Evolutionary conservation across 768 basidiomycete species (phyloP).

Genomic region (Suillus plorans): DNA sequence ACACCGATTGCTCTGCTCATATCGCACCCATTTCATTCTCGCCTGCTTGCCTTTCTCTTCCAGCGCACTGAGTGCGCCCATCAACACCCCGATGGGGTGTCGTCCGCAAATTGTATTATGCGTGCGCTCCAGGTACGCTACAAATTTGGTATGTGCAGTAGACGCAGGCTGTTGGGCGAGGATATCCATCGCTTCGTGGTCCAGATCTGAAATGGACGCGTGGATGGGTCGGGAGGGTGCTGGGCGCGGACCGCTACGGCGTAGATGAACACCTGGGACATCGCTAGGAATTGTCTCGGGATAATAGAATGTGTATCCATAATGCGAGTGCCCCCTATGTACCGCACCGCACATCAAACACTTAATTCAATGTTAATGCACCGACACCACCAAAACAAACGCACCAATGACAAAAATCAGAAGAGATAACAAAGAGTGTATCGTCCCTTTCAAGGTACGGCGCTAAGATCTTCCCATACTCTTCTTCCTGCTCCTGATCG

Average conservation of each 20-base stretch:
- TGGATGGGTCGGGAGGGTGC: conserved; percentile 65
- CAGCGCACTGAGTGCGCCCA: conserved; percentile 70
- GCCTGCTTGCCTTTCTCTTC: conserved; percentile 38
- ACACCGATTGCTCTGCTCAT: conserved; percentile 90
- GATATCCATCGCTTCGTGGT: conserved; percentile 82
- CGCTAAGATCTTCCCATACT: conserved; percentile 71
- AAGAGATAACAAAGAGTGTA: conserved; percentile 89
- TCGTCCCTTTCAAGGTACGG: conserved; percentile 76
- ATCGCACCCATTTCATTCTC: conserved; percentile 79
- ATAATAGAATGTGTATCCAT: conserved; percentile 87
- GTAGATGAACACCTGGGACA: conserved; percentile 49
- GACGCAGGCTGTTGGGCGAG: conserved; percentile 58
- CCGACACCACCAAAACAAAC: conserved; percentile 16
- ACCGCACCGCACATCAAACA: not conserved
- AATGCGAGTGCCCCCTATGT: conserved; percentile 70
- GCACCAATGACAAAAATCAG: conserved; percentile 98
- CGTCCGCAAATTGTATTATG: conserved; percentile 97
- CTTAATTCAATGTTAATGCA: not conserved
- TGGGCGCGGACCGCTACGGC: conserved; percentile 40
- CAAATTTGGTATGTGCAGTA: conserved; percentile 61
- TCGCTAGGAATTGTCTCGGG: conserved; percentile 55
- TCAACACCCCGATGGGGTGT: conserved; percentile 90
- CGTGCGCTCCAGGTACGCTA: conserved; percentile 65
- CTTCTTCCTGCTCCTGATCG: conserved; percentile 53
- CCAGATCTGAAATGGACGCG: conserved; percentile 78